These are phyloP conservation scores for Magnaporthiopsis incrustans DNA, from an alignment of 2,329 filamentous ascomycete genomes.

Conservation along the genomic window DNA sequence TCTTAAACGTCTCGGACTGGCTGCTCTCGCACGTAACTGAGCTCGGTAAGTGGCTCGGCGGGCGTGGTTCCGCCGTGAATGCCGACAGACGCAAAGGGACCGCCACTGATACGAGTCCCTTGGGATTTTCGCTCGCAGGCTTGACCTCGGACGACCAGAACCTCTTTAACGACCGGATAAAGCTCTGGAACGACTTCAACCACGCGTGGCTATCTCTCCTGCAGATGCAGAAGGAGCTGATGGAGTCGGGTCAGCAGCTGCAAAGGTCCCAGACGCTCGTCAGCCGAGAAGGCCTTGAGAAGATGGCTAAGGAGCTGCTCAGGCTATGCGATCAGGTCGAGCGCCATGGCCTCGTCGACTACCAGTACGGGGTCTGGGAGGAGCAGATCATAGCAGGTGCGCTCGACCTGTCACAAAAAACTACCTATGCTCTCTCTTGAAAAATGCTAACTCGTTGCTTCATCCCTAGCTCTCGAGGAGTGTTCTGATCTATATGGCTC, in stretches of 20 bases:
- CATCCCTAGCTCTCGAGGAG: constrained; percentile 21
- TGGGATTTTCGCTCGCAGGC: constrained; percentile 40
- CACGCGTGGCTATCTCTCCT: constrained; percentile 79
- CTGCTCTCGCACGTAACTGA: constrained; percentile 46
- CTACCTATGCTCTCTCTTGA: constrained; percentile 5
- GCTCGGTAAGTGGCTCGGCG: constrained; percentile 35
- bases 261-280: constrained; percentile 57
- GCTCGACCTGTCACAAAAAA: constrained; percentile 24
- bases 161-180: constrained; percentile 67
- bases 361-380: constrained; percentile 94
- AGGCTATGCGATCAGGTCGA: constrained; percentile 80
- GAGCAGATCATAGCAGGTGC: constrained; percentile 80
- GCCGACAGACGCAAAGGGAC: neutral
- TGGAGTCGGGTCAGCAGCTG: constrained; percentile 49
- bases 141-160: constrained; percentile 75
- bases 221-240: constrained; percentile 74
- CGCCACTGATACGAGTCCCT: neutral
- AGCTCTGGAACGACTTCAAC: constrained; percentile 92
- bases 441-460: neutral
- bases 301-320: constrained; percentile 75
- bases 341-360: constrained; percentile 89
- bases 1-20: constrained; percentile 47
- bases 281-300: constrained; percentile 59
- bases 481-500: constrained; percentile 38
- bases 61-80: neutral